phyloP scores from a whole-genome alignment of 495 filamentous ascomycete species.

The Hypoxylon rickii region DNA sequence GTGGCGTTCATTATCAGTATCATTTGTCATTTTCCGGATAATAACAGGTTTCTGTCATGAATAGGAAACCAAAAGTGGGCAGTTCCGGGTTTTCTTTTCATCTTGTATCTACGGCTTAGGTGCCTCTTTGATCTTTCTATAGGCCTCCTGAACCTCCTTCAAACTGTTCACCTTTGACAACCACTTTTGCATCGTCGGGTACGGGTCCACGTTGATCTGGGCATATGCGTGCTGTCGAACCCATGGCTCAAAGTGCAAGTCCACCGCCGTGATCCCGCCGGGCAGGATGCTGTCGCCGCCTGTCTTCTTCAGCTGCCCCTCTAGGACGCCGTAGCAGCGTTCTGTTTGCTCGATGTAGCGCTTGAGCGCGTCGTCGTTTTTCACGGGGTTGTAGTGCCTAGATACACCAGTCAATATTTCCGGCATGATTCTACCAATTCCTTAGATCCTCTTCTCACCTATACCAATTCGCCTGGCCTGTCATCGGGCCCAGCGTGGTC shows the following conservation, averaged over 20 bases:
- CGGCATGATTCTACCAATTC: too few species aligned
- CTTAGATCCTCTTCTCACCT: background rate
- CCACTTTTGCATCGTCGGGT: conserved; percentile 33
- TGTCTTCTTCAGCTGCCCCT: conserved; percentile 50
- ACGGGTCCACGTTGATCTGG: conserved; percentile 47
- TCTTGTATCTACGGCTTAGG: background rate
- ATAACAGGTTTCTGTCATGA: too few species aligned
- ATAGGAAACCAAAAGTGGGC: conserved; percentile 13
- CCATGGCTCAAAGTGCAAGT: conserved; percentile 55
- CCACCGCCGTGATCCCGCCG: conserved; percentile 43
- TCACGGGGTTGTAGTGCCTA: conserved; percentile 51
- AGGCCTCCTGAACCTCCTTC: background rate
- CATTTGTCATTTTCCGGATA: too few species aligned
- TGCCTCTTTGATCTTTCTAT: conserved; percentile 8
- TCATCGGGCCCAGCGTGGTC: conserved; percentile 64
- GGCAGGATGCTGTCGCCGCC: conserved; percentile 45
- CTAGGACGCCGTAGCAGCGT: conserved; percentile 57
- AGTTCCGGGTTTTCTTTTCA: background rate
- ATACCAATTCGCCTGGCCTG: conserved; percentile 48
- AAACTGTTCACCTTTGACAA: conserved; percentile 1
- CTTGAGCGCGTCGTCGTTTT: conserved; percentile 56
- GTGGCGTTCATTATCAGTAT: too few species aligned
- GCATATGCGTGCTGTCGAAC: conserved; percentile 46
- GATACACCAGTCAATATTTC: too few species aligned
- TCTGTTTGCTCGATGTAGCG: conserved; percentile 60